A percentile compares a stretch with the other conserved stretches of the same genome.
Conservation (phyloP, 352 stramenopile species). For the Phytophthora foliorum region DNA sequence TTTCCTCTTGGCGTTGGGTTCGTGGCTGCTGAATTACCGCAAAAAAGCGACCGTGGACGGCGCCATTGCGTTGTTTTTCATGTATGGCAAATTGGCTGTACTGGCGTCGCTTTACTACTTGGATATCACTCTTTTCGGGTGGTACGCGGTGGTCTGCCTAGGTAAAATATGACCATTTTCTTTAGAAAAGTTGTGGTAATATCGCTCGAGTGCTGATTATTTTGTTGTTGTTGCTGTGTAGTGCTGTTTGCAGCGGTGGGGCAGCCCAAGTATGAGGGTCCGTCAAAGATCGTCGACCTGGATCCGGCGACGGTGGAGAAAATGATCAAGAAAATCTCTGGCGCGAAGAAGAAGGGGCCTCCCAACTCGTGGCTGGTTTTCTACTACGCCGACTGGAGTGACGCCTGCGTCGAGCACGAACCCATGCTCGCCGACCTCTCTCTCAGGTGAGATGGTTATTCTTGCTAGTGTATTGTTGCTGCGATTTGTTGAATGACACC, state of each 20-base stretch:
- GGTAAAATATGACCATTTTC: constrained; percentile 38
- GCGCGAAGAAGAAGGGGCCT: constrained; percentile 36
- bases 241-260: constrained; percentile 71
- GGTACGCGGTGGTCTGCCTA: constrained; percentile 68
- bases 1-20: constrained; percentile 62
- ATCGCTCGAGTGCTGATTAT: background rate
- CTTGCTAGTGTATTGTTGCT: background rate
- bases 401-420: constrained; percentile 79
- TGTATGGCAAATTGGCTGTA: constrained; percentile 76
- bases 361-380: constrained; percentile 76
- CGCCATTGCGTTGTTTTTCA: constrained; percentile 71
- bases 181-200: background rate
- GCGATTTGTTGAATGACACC: constrained; percentile 4
- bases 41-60: constrained; percentile 81
- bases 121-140: constrained; percentile 67
- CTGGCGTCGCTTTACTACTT: constrained; percentile 75
- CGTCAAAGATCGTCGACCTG: constrained; percentile 59
- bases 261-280: constrained; percentile 71
- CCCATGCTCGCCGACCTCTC: constrained; percentile 79
- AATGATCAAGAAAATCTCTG: constrained; percentile 46
- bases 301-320: constrained; percentile 61
- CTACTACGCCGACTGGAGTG: constrained; percentile 80
- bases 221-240: constrained; percentile 26
- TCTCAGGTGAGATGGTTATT: constrained; percentile 44
- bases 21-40: constrained; percentile 76